phyloP scores from a whole-genome alignment of 176 grass and related monocot genomes.

The Echinochloa phyllopogon region DNA sequence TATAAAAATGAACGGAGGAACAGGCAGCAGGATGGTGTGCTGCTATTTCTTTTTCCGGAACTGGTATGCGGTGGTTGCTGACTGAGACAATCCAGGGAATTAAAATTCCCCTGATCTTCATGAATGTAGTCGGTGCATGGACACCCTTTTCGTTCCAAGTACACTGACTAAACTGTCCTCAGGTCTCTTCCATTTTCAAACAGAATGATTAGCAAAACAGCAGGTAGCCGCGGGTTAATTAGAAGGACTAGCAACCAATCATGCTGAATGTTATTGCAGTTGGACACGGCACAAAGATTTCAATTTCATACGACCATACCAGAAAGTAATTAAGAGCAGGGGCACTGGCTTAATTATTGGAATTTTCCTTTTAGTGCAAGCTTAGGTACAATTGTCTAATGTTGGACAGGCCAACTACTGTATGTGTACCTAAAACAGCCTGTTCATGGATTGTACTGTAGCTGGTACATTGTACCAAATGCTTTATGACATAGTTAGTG shows the following conservation, averaged over 20 bases:
- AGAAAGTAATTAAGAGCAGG: conserved; percentile 27
- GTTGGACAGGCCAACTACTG: conserved; percentile 10
- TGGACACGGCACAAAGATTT: neutral
- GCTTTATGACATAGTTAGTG: neutral
- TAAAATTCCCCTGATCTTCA: neutral
- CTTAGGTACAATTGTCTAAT: conserved; percentile 41
- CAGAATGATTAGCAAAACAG: neutral
- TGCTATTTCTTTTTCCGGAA: conserved; percentile 51
- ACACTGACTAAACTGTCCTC: conserved; percentile 44
- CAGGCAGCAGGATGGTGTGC: conserved; percentile 32
- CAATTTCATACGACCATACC: conserved; percentile 14
- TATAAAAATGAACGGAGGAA: conserved; percentile 37
- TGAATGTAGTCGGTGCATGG: conserved; percentile 27
- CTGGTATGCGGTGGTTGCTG: conserved; percentile 62
- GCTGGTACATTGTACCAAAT: too few species aligned
- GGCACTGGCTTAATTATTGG: conserved; percentile 14
- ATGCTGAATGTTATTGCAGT: conserved; percentile 21
- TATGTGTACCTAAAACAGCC: conserved; percentile 43
- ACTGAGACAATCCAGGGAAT: conserved; percentile 34
- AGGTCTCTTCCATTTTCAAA: neutral
- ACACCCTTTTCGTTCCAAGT: conserved; percentile 12
- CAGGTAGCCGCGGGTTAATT: neutral
- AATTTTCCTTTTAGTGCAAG: conserved; percentile 17
- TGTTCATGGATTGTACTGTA: conserved; percentile 24
- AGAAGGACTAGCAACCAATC: neutral